phyloP scores from a whole-genome alignment of 2,329 filamentous ascomycete species.

The Alternaria sp. region DNA sequence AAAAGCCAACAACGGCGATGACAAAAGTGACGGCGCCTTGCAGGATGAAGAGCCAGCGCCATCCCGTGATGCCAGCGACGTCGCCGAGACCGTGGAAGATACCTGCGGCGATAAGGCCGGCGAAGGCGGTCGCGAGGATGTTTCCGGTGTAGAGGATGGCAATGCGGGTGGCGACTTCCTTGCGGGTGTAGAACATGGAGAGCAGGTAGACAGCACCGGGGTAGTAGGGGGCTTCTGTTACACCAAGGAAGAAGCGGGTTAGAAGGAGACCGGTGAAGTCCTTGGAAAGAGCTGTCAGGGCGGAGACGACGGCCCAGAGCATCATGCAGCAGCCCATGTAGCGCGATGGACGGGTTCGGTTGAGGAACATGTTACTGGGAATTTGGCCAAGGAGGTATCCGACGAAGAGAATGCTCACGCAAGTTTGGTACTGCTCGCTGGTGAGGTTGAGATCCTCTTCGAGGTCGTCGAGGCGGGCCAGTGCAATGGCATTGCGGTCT shows the following conservation, averaged over 20 bases:
- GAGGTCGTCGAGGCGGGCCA: conserved; percentile 67
- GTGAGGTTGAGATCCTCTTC: conserved; percentile 59
- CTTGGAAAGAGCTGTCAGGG: conserved; percentile 52
- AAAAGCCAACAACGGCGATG: conserved; percentile 48
- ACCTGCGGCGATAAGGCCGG: conserved; percentile 52
- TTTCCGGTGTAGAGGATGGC: conserved; percentile 53
- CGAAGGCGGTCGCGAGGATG: conserved; percentile 51
- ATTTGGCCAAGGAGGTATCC: conserved; percentile 47
- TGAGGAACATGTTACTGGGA: conserved; percentile 48
- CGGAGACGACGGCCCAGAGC: conserved; percentile 52
- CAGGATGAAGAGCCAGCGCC: conserved; percentile 41
- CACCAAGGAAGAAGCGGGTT: conserved; percentile 52
- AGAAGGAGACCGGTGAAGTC: conserved; percentile 54
- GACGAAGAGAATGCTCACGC: conserved; percentile 33
- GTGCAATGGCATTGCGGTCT: conserved; percentile 69
- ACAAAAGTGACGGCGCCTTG: conserved; percentile 40
- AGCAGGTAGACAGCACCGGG: conserved; percentile 48
- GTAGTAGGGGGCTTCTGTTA: conserved; percentile 51
- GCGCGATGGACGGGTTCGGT: conserved; percentile 34
- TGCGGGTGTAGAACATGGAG: conserved; percentile 47
- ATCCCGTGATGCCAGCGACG: conserved; percentile 30
- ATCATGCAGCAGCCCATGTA: conserved; percentile 45
- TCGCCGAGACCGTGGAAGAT: conserved; percentile 37
- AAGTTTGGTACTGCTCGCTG: conserved; percentile 32
- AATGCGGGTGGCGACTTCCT: conserved; percentile 58